Conservation (phyloP, 1,284 basidiomycete genomes). For the Rhodotorula sp. region DNA sequence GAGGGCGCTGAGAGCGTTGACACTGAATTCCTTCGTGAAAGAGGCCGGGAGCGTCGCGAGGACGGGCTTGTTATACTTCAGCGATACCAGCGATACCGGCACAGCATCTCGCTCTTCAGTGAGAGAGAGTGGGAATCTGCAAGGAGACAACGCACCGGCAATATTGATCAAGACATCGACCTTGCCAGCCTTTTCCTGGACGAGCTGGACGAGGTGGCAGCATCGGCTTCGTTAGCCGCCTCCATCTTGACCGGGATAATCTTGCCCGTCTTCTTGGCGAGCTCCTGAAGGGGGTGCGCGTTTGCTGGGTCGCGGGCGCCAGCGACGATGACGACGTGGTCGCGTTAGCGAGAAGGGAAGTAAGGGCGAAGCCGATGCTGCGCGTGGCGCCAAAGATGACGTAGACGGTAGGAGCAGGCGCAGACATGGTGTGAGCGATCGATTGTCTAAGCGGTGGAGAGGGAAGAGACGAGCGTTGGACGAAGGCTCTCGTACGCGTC, state of each 20-base stretch:
- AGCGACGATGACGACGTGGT: slow-evolving; percentile 38
- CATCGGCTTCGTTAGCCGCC: slow-evolving; percentile 1
- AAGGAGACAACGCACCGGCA: slow-evolving; percentile 1
- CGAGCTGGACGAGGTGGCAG: slow-evolving; percentile 1
- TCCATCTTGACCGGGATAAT: slow-evolving; percentile 17
- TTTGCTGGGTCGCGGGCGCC: slow-evolving; percentile 34
- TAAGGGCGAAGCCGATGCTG: slow-evolving; percentile 33
- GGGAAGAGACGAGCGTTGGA: too few relatives aligned
- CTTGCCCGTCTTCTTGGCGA: slow-evolving; percentile 22
- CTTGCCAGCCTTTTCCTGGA: slow-evolving; percentile 11
- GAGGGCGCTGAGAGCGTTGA: slow-evolving; percentile 15
- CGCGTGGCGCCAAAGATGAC: background rate
- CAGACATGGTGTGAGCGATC: too few relatives aligned
- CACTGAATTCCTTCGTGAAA: background rate
- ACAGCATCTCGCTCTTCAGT: too few relatives aligned
- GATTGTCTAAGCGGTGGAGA: too few relatives aligned
- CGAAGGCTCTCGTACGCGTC: too few relatives aligned
- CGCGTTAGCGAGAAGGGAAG: slow-evolving; percentile 24
- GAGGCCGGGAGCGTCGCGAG: background rate
- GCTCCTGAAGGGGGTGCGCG: slow-evolving; percentile 28
- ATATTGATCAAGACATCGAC: slow-evolving; percentile 29
- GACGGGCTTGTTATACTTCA: background rate
- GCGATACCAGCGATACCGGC: too few relatives aligned
- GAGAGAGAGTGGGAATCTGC: background rate
- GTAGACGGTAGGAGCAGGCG: too few relatives aligned